Conservation (phyloP, 2,329 filamentous ascomycete species). For the Colletotrichum sp. region DNA sequence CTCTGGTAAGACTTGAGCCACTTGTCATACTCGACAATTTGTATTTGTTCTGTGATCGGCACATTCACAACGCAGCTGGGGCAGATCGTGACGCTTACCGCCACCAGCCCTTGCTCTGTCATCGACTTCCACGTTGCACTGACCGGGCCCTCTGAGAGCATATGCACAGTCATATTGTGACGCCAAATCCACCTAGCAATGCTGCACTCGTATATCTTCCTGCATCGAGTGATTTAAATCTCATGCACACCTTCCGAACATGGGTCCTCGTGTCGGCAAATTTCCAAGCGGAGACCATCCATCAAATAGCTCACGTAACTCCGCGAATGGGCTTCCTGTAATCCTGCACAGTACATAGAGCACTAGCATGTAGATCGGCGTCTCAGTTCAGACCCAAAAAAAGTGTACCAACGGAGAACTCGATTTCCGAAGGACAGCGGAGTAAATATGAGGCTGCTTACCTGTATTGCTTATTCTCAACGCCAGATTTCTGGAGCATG, state of each 20-base stretch:
- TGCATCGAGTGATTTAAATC: not conserved
- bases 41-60: not conserved
- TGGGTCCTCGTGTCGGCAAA: constrained; percentile 10
- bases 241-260: not conserved
- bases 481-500: not conserved
- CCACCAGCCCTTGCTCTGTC: not conserved
- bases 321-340: constrained; percentile 24
- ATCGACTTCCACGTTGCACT: not conserved
- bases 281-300: constrained; percentile 23
- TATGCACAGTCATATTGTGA: not conserved
- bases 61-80: not conserved
- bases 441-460: not conserved
- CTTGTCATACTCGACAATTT: not conserved
- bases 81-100: not conserved
- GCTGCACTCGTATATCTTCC: not conserved
- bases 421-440: not conserved
- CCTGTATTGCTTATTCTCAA: not conserved
- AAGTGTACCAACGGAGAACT: not conserved
- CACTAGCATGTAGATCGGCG: constrained; percentile 1
- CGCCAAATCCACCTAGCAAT: not conserved
- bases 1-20: not conserved
- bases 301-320: constrained; percentile 26
- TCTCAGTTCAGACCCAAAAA: constrained; percentile 16
- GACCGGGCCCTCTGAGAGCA: not conserved
- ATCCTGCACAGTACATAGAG: constrained; percentile 19